These are phyloP conservation scores for Pleurostoma richardsiae DNA, from an alignment of 2,329 filamentous ascomycete species.

Conservation along the genomic window DNA sequence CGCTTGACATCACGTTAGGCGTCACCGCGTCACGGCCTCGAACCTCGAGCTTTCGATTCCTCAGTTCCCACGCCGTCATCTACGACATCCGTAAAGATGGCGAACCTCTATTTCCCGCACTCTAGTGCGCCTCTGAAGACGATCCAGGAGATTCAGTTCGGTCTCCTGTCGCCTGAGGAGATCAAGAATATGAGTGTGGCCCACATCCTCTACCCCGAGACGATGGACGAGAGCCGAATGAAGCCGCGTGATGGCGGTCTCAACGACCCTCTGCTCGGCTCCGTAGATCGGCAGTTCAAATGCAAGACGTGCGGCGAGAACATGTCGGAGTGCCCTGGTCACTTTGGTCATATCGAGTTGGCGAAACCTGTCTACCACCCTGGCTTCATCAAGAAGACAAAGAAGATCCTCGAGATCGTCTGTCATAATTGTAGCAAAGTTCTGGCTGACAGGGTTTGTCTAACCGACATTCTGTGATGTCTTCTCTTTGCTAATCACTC, in stretches of 20 bases:
- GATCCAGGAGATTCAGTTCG: conserved; percentile 98
- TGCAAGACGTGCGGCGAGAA: conserved; percentile 95
- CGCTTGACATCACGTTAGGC: conserved; percentile 1
- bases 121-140: conserved; percentile 95
- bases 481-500: conserved; percentile 47
- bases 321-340: conserved; percentile 93
- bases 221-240: conserved; percentile 93
- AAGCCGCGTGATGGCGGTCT: conserved; percentile 87
- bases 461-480: conserved; percentile 37
- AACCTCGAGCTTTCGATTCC: conserved; percentile 8
- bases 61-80: conserved; percentile 11
- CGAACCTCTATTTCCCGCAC: conserved; percentile 85
- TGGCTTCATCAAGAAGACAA: conserved; percentile 98
- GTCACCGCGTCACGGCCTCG: background rate
- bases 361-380: conserved; percentile 91
- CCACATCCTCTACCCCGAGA: conserved; percentile 97
- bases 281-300: conserved; percentile 91
- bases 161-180: conserved; percentile 94
- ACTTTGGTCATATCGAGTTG: conserved; percentile 98
- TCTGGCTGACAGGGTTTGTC: conserved; percentile 95
- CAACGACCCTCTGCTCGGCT: conserved; percentile 93
- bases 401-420: conserved; percentile 97
- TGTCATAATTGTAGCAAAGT: conserved; percentile 99
- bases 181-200: conserved; percentile 98
- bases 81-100: conserved; percentile 59